A percentile compares a stretch with the other conserved stretches of the same genome.
Evolutionary conservation across 805 yeast genomes (phyloP).

Genomic region (Kluyveromyces wickerhamii): DNA sequence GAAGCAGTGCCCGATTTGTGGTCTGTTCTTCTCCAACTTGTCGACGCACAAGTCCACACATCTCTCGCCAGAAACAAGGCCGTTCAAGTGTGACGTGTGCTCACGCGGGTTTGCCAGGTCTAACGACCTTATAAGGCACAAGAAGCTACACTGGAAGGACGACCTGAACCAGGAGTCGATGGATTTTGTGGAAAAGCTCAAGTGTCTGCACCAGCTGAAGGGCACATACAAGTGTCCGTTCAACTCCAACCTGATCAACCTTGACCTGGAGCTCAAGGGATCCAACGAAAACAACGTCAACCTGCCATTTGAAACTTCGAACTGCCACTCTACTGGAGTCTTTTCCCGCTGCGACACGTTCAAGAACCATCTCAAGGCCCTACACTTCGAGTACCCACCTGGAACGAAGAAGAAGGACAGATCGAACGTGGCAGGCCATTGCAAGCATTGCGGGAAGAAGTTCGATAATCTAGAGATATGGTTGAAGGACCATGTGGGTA

Average conservation of each 20-base stretch:
- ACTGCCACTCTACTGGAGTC: slow-evolving; percentile 76
- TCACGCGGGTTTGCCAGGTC: slow-evolving; percentile 81
- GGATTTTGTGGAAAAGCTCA: slow-evolving; percentile 16
- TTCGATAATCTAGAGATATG: slow-evolving; percentile 72
- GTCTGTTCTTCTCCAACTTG: slow-evolving; percentile 61
- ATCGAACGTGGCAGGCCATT: slow-evolving; percentile 56
- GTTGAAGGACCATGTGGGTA: slow-evolving; percentile 64
- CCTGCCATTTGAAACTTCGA: slow-evolving; percentile 22
- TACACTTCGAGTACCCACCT: slow-evolving; percentile 81
- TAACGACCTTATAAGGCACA: slow-evolving; percentile 79
- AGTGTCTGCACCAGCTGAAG: slow-evolving; percentile 23
- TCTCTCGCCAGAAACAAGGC: slow-evolving; percentile 60
- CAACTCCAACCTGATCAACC: slow-evolving; percentile 24
- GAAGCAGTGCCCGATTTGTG: slow-evolving; percentile 67
- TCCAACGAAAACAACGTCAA: slow-evolving; percentile 18
- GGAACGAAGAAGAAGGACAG: slow-evolving; percentile 81
- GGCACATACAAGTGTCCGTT: slow-evolving; percentile 72
- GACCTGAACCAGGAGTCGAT: slow-evolving; percentile 10
- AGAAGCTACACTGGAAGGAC: slow-evolving; percentile 78
- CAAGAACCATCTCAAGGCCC: slow-evolving; percentile 82
- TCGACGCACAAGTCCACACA: slow-evolving; percentile 82
- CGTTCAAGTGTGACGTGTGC: slow-evolving; percentile 72
- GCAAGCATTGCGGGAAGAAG: slow-evolving; percentile 64
- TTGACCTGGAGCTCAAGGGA: slow-evolving; percentile 24
- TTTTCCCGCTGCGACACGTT: slow-evolving; percentile 87